phyloP scores from a whole-genome alignment of 768 basidiomycete genomes.

The Exidia glandulosa region DNA sequence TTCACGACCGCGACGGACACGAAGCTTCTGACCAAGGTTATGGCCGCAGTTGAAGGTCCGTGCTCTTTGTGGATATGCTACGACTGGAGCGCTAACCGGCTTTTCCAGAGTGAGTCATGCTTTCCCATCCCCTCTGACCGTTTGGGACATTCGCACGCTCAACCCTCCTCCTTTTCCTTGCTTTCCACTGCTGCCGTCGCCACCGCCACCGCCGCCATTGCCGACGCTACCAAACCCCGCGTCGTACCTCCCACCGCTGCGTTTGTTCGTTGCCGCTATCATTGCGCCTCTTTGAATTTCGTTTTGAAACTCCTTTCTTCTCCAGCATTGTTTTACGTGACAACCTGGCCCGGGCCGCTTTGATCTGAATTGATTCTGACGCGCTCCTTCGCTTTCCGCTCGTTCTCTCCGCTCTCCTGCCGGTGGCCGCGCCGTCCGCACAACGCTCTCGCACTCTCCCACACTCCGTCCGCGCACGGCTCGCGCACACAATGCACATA shows the following conservation, averaged over 20 bases:
- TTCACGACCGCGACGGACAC: slow-evolving; percentile 89
- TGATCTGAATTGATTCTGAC: slow-evolving; percentile 34
- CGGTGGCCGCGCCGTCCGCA: not conserved
- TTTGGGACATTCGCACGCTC: slow-evolving; percentile 11
- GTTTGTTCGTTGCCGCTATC: not conserved
- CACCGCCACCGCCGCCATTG: no score
- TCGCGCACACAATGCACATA: not conserved
- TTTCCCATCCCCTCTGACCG: slow-evolving; percentile 13
- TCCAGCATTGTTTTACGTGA: slow-evolving; percentile 57
- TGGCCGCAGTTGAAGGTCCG: slow-evolving; percentile 92
- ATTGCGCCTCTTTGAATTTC: not conserved
- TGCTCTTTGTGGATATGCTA: slow-evolving; percentile 8
- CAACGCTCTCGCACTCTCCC: not conserved
- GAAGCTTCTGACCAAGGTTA: slow-evolving; percentile 76
- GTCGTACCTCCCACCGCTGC: no score
- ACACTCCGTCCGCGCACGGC: not conserved
- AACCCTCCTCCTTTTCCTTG: slow-evolving; percentile 20
- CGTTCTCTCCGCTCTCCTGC: not conserved
- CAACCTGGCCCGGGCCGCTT: slow-evolving; percentile 53
- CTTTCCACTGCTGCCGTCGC: slow-evolving; percentile 1
- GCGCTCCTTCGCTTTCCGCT: not conserved
- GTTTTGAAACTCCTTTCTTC: not conserved
- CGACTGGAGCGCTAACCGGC: slow-evolving; percentile 1
- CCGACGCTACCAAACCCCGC: no score
- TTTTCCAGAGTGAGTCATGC: slow-evolving; percentile 52